These are phyloP conservation scores for Chaetomiaceae sp. DNA, from an alignment of 2,329 filamentous ascomycete species.

Conservation along the genomic window DNA sequence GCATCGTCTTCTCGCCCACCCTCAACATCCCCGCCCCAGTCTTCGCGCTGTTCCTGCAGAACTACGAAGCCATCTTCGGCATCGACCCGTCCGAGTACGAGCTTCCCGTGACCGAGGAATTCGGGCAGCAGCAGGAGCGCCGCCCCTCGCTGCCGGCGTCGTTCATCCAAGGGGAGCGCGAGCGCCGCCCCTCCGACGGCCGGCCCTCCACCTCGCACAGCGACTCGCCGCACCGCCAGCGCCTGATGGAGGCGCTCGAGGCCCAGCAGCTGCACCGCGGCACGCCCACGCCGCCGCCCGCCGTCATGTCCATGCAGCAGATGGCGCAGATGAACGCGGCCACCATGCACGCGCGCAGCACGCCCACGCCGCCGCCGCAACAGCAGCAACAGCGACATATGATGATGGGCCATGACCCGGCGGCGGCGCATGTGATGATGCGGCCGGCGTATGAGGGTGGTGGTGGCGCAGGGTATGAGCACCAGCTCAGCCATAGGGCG, in stretches of 20 bases:
- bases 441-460: conserved; percentile 43
- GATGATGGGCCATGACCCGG: no score
- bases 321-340: conserved; percentile 26
- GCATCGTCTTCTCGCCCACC: conserved; percentile 96
- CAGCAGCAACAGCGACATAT: no score
- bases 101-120: conserved; percentile 39
- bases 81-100: conserved; percentile 60
- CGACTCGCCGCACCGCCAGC: conserved; percentile 47
- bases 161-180: no score
- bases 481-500: no score
- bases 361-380: conserved; percentile 43
- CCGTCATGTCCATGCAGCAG: conserved; percentile 27
- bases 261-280: conserved; percentile 29
- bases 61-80: conserved; percentile 81
- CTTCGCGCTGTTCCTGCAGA: conserved; percentile 88
- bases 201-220: conserved; percentile 46
- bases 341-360: conserved; percentile 24
- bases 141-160: conserved; percentile 21
- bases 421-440: no score
- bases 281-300: conserved; percentile 48
- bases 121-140: conserved; percentile 31
- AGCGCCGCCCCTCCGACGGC: conserved; percentile 27
- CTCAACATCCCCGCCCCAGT: conserved; percentile 93
- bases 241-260: conserved; percentile 38
- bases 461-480: no score